These are phyloP conservation scores for Debaryomyces psychrophilus DNA, from an alignment of 1,139 yeast genomes.

Conservation along the genomic window DNA sequence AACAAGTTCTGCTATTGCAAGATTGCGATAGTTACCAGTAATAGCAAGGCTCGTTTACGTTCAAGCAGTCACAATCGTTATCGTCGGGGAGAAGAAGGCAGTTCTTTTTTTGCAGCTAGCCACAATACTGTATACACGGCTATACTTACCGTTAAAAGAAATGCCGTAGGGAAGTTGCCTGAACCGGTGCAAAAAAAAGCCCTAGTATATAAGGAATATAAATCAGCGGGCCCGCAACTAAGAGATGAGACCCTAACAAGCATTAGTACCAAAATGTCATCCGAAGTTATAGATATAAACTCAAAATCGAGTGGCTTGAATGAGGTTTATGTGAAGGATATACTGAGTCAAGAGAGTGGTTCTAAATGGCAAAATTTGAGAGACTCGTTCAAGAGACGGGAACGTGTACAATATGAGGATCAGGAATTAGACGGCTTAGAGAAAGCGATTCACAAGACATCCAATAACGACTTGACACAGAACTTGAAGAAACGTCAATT, in stretches of 20 bases:
- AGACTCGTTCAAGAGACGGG: conserved; percentile 41
- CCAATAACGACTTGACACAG: conserved; percentile 26
- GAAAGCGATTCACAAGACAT: conserved; percentile 17
- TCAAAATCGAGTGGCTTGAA: conserved; percentile 2
- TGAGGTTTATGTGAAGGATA: neutral
- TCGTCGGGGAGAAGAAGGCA: neutral
- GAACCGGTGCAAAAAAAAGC: conserved; percentile 1
- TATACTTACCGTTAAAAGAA: conserved; percentile 2
- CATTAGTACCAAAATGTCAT: conserved; percentile 1
- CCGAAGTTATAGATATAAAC: conserved; percentile 1
- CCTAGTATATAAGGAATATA: neutral
- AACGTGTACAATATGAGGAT: conserved; percentile 8
- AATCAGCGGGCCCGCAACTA: neutral
- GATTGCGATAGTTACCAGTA: neutral
- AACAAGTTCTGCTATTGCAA: neutral
- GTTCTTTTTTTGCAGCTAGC: neutral
- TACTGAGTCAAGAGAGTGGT: conserved; percentile 1
- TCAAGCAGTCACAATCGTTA: neutral
- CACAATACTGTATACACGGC: neutral
- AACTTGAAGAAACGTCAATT: conserved; percentile 37
- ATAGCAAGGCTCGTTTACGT: neutral
- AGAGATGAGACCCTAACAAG: neutral
- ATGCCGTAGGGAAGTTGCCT: conserved; percentile 1
- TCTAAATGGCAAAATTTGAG: conserved; percentile 30
- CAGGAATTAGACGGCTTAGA: conserved; percentile 17